Conservation (phyloP, 768 basidiomycete genomes). For the Daedalea quercina region DNA sequence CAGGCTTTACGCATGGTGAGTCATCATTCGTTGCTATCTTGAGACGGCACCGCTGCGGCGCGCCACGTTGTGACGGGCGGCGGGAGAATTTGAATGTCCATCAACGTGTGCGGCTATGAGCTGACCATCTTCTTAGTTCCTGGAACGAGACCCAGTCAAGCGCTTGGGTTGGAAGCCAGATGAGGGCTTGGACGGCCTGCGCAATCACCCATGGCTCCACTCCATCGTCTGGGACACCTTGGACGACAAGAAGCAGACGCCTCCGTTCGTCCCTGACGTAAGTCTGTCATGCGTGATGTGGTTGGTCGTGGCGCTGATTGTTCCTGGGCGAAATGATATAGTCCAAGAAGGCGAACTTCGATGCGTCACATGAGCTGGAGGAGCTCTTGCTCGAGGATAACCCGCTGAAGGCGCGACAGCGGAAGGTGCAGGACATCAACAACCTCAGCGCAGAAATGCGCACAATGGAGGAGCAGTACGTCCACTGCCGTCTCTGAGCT, state of each 20-base stretch:
- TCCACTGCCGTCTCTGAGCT: slow-evolving; percentile 5
- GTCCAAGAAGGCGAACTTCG: slow-evolving; percentile 99
- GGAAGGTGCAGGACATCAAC: slow-evolving; percentile 80
- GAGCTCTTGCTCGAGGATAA: slow-evolving; percentile 95
- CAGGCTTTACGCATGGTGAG: slow-evolving; percentile 75
- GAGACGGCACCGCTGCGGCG: not conserved
- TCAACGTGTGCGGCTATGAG: not conserved
- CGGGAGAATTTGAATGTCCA: not conserved
- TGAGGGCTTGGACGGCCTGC: slow-evolving; percentile 76
- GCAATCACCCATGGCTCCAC: slow-evolving; percentile 80
- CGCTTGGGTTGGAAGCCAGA: slow-evolving; percentile 79
- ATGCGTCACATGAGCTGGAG: slow-evolving; percentile 96
- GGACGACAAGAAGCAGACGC: slow-evolving; percentile 63
- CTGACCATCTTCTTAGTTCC: slow-evolving; percentile 42
- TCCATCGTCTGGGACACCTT: slow-evolving; percentile 86
- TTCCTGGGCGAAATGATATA: slow-evolving; percentile 23
- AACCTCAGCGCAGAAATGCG: slow-evolving; percentile 87
- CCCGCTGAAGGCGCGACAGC: slow-evolving; percentile 88
- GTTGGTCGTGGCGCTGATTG: slow-evolving; percentile 7
- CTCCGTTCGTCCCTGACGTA: slow-evolving; percentile 90
- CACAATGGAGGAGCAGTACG: slow-evolving; percentile 97
- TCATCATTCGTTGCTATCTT: slow-evolving; percentile 13
- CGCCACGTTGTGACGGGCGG: not conserved
- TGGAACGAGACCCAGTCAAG: slow-evolving; percentile 78
- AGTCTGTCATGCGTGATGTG: slow-evolving; percentile 20